Evolutionary conservation across 139 green algal species (phyloP), one percentile per base, ranked within the genome.

Genomic region (Chlamydomonas applanata): DNA sequence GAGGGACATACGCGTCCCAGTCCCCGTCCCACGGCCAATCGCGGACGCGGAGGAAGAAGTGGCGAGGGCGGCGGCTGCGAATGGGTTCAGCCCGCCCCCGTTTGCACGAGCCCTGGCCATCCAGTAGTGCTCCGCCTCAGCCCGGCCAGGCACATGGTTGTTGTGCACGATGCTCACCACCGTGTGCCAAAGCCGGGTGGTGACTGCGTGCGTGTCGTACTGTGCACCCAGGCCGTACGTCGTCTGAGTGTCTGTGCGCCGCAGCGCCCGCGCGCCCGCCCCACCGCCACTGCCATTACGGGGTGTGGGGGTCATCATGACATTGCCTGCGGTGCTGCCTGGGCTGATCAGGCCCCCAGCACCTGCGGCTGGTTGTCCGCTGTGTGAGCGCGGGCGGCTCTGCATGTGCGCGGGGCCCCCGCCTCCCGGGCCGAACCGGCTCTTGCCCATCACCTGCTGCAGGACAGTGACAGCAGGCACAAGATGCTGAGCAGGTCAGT

Each of bases 161-260:
- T 54, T 19, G 20, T 64, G 54, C 3, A 76, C 52, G 5, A 66
- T 69, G 36, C 40, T 24, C 60, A 66, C 35, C 33, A 77, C 62
- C 22, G 56, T 70, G 25, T 44, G 71, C 71, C 71, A 77, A 61
- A 78, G 33, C 14, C 27, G 44, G 17, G 52, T 34, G 20, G 27
- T 56, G 14, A 76, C 70, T 17, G 5, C 11, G 3, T 36, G 36
- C 7, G 33, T 36, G 34, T 73, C n/a, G 24, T 35, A 59, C 49
- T 66, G 30, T 17, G n/a, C 17, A 52, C 19, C 29, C 11, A 66
- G n/a, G 3, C 35, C 35, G n/a, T 66, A 66, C 25, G 46, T 66
- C 5, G 13, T 17, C 3, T 29, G 17, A 4, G 13, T 75, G 32
- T 66, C 49, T 25, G 49, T 24, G 52, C 33, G 45, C 20, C 7